Evolutionary conservation across 1,284 basidiomycete genomes (phyloP).

Genomic region (Naganishia sp.): DNA sequence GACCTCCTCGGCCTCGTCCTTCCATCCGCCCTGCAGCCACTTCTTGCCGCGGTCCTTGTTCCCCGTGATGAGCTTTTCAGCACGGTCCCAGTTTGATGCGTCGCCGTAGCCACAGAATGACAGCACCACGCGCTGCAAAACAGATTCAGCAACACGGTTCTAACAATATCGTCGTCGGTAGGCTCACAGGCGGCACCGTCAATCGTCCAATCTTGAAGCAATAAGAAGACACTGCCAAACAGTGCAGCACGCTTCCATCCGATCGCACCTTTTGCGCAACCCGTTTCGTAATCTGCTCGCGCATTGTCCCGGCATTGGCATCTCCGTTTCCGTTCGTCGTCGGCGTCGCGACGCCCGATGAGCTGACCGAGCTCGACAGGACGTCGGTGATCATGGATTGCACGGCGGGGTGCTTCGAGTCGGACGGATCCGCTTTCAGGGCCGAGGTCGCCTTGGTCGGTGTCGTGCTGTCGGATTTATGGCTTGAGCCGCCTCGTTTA

Average conservation of each 20-base stretch:
- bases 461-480: neutral
- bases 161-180: no score
- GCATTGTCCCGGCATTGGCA: neutral
- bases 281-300: constrained; percentile 30
- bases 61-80: constrained; percentile 35
- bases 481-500: constrained; percentile 36
- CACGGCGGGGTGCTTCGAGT: constrained; percentile 2
- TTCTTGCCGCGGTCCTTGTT: constrained; percentile 44
- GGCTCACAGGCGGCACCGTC: constrained; percentile 66
- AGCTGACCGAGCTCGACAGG: constrained; percentile 5
- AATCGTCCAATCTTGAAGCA: constrained; percentile 75
- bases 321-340: neutral
- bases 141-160: constrained; percentile 8
- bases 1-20: constrained; percentile 41
- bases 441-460: constrained; percentile 8
- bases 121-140: constrained; percentile 35
- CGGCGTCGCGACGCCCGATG: constrained; percentile 15
- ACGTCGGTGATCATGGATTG: constrained; percentile 15
- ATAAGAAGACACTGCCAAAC: constrained; percentile 66
- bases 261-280: constrained; percentile 39
- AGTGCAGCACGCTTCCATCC: constrained; percentile 62
- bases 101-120: constrained; percentile 34
- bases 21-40: constrained; percentile 49
- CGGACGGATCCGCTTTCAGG: constrained; percentile 10
- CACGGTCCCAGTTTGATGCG: constrained; percentile 33